Evolutionary conservation across 495 filamentous ascomycete genomes (phyloP).

Genomic region (Chaetomium fimeti): DNA sequence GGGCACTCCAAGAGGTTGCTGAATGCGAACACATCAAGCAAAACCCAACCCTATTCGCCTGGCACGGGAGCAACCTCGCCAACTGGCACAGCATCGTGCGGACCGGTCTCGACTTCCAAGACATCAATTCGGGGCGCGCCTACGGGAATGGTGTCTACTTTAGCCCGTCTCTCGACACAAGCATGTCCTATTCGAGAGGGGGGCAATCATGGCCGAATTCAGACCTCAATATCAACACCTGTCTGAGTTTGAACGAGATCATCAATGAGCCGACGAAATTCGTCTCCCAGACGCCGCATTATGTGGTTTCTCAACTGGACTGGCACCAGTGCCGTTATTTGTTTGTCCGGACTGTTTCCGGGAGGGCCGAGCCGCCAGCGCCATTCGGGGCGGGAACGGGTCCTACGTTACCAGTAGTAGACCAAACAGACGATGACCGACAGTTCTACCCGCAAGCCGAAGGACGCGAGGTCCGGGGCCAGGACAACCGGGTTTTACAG

Average conservation of each 20-base stretch:
- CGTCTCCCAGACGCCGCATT: constrained; percentile 52
- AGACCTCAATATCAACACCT: constrained; percentile 53
- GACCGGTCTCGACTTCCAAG: constrained; percentile 71
- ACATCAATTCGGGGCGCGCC: constrained; percentile 61
- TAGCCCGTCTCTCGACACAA: constrained; percentile 56
- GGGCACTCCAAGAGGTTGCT: constrained; percentile 55
- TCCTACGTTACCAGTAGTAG: too few species aligned
- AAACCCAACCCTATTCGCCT: constrained; percentile 75
- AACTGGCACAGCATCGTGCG: constrained; percentile 95
- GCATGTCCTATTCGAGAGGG: constrained; percentile 52
- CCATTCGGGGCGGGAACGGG: too few species aligned
- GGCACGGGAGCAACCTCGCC: constrained; percentile 70
- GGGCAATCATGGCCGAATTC: constrained; percentile 61
- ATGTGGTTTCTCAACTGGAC: constrained; percentile 72
- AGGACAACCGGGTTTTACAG: background rate
- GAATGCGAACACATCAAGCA: constrained; percentile 36
- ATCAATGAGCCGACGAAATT: constrained; percentile 75
- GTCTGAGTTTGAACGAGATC: constrained; percentile 84
- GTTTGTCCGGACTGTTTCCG: constrained; percentile 55
- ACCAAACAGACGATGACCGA: too few species aligned
- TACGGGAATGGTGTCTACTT: constrained; percentile 84
- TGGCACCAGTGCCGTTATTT: constrained; percentile 94
- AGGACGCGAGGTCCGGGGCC: constrained; percentile 18
- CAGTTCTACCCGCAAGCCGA: constrained; percentile 9
- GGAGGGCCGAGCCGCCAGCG: background rate